Conservation (phyloP, 192 early-diverging fungal species). For the Lobosporangium transversale region DNA sequence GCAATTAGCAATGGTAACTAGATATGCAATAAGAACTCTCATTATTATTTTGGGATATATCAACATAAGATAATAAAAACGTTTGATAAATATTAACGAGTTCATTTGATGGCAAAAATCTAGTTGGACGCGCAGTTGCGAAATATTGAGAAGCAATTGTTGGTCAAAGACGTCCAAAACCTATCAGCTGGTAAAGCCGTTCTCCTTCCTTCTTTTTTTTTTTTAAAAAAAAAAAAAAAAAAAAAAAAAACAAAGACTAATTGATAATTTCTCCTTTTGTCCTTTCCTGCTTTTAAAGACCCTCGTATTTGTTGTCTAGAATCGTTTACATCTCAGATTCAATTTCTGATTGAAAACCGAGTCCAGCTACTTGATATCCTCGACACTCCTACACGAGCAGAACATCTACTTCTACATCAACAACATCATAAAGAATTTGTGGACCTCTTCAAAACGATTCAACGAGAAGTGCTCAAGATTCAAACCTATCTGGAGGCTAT, state of each 20-base stretch:
- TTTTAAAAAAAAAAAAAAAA: too few relatives aligned
- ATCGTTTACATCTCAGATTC: background rate
- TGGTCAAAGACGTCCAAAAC: background rate
- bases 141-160: constrained; percentile 1
- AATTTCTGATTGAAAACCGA: background rate
- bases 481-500: constrained; percentile 4
- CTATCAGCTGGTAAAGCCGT: constrained; percentile 3
- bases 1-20: constrained; percentile 14
- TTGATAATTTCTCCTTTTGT: background rate
- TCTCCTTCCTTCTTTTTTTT: background rate
- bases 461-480: constrained; percentile 2
- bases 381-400: background rate
- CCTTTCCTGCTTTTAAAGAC: background rate
- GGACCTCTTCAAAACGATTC: constrained; percentile 7
- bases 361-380: constrained; percentile 7
- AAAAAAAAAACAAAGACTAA: too few relatives aligned
- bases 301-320: constrained; percentile 10
- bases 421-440: constrained; percentile 15
- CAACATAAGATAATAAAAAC: too few relatives aligned
- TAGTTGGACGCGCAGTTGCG: constrained; percentile 15
- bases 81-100: too few relatives aligned
- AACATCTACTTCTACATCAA: constrained; percentile 1
- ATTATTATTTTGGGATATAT: too few relatives aligned
- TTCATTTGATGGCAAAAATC: too few relatives aligned
- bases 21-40: too few relatives aligned